Base-by-base conservation (phyloP, 2,329 filamentous ascomycete species). In the Sporothrix inflata region DNA sequence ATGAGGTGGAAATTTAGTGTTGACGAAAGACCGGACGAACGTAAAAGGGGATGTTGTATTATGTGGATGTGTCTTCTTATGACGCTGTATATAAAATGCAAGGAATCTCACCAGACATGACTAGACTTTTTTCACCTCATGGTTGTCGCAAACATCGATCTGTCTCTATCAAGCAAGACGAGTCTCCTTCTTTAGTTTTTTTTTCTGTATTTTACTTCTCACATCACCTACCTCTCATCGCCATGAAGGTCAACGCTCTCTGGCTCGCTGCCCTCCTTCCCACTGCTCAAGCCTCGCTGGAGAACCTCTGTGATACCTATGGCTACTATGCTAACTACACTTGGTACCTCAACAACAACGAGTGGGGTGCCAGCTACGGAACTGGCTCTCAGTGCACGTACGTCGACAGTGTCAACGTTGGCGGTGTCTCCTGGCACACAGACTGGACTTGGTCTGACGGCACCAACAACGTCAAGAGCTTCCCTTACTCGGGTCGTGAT, bases 341-440 rank as follows among this genome's bases (percentile, higher is more conserved):
- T 11, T 65, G 34, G 60, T 65, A 65, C n/a, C n/a, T 65, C 60
- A 45, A 45, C 38, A 65, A 65, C 8, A 65, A 65, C 7, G 60
- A 42, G 38, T 65, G 60, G 38, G 60, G 60, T 24, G 38, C 38
- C 19, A 27, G 38, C 8, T 42, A 38, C 6, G 60, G 38, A n/a
- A 65, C 34, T 27, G 60, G 60, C 7, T 65, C 38, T 14, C 60
- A 65, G 60, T 65, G 38, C 60, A 65, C 60, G 3, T 65, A 65
- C 16, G 38, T 65, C 8, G 60, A 65, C 34, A 45, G n/a, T 42
- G 34, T 7, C 21, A 65, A 65, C 21, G n/a, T 24, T 5, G 60
- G 38, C 21, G 60, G 38, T 3, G 57, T 61, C 57, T 61, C 57
- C 9, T 61, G 57, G 57, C 57, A 61, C 19, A 61, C 57, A 2